These are phyloP conservation scores for Microbotryomycetes sp. DNA, from an alignment of 1,284 basidiomycete genomes.

Conservation along the genomic window DNA sequence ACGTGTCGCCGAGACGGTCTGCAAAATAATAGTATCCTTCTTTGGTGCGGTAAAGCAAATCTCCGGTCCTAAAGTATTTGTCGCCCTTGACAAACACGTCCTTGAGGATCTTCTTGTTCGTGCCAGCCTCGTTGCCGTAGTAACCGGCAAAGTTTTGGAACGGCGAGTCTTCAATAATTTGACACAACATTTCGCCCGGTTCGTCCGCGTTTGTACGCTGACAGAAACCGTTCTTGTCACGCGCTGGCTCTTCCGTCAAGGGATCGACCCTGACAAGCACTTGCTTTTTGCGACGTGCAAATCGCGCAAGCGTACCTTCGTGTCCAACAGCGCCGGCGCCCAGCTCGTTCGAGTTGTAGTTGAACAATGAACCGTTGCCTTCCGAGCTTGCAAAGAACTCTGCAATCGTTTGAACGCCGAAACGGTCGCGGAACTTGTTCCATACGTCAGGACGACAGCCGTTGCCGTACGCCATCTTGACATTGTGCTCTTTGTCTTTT, in stretches of 20 bases:
- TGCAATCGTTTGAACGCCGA: conserved; percentile 36
- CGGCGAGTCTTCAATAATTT: conserved; percentile 32
- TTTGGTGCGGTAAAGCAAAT: conserved; percentile 35
- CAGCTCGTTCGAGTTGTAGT: conserved; percentile 38
- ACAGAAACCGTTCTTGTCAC: conserved; percentile 37
- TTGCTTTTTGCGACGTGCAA: conserved; percentile 33
- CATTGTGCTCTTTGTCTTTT: conserved; percentile 39
- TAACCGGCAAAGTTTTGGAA: conserved; percentile 26
- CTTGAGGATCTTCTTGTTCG: conserved; percentile 39
- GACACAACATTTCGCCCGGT: conserved; percentile 39
- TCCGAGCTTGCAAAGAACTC: conserved; percentile 42
- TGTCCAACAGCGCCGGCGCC: conserved; percentile 41
- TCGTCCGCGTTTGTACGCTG: conserved; percentile 25
- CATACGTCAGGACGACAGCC: conserved; percentile 41
- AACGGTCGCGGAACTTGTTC: conserved; percentile 40
- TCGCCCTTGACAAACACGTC: conserved; percentile 40
- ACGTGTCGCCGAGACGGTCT: conserved; percentile 34
- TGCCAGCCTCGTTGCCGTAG: conserved; percentile 26
- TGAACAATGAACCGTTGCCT: conserved; percentile 39
- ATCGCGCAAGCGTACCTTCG: conserved; percentile 32
- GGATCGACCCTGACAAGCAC: conserved; percentile 39
- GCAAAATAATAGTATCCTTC: conserved; percentile 41
- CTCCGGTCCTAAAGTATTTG: conserved; percentile 39
- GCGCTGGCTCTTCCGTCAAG: conserved; percentile 40
- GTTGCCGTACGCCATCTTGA: conserved; percentile 43